phyloP scores from a whole-genome alignment of 176 grass and related monocot species.

The Oryza meridionalis region DNA sequence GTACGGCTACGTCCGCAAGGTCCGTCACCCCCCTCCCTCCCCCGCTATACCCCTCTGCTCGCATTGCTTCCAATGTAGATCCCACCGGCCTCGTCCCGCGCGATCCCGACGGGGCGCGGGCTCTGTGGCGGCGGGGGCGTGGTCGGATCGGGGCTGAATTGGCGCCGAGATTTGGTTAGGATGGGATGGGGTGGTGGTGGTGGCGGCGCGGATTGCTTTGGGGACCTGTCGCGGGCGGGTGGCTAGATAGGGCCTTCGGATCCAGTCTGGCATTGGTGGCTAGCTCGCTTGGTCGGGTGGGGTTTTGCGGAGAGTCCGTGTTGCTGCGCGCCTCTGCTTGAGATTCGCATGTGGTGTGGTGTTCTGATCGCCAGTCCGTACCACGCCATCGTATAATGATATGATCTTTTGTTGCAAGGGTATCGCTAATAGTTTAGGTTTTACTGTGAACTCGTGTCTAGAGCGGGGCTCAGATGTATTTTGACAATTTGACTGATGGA shows the following conservation, averaged over 20 bases:
- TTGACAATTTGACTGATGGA: background rate
- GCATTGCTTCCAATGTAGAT: conserved; percentile 39
- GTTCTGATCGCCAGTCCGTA: background rate
- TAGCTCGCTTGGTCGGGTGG: background rate
- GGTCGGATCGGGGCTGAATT: conserved; percentile 38
- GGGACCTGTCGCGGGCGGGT: conserved; percentile 16
- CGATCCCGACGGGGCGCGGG: conserved; percentile 15
- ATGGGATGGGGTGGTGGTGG: background rate
- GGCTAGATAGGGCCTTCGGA: conserved; percentile 4
- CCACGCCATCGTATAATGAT: background rate
- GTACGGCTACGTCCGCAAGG: conserved; percentile 95
- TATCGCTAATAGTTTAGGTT: background rate
- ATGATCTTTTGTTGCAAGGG: background rate
- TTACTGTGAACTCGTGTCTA: background rate
- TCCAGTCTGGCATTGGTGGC: conserved; percentile 17
- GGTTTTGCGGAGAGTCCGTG: background rate
- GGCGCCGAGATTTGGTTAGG: conserved; percentile 9
- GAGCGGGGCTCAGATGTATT: background rate
- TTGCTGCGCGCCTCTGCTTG: background rate
- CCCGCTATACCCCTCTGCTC: background rate
- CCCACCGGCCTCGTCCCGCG: conserved; percentile 27
- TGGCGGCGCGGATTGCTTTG: background rate
- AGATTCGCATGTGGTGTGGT: background rate
- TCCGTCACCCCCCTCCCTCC: conserved; percentile 16
- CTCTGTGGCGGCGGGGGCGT: background rate